A percentile compares a stretch with the other conserved stretches of the same genome.
Evolutionary conservation across 2,329 filamentous ascomycete species (phyloP).

Genomic region (Magnaporthales sp.): DNA sequence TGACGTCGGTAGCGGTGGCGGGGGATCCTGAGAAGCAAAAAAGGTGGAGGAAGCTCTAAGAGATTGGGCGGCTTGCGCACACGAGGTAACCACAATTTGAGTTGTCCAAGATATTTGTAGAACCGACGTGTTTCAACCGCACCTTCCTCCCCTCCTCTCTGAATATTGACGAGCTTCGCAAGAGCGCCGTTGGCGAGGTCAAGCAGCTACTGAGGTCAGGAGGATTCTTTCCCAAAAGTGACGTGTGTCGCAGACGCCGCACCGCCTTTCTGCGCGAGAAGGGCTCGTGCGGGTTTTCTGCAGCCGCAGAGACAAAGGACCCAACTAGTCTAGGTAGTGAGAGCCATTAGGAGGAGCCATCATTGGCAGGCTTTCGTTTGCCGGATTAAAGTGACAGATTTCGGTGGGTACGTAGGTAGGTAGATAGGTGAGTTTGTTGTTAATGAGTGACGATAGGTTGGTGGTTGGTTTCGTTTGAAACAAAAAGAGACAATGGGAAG

Average conservation of each 20-base stretch:
- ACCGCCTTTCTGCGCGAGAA: not conserved
- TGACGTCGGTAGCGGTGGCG: not conserved
- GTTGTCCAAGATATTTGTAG: not conserved
- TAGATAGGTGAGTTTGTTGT: not conserved
- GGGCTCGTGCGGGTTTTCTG: not conserved
- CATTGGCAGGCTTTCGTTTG: not conserved
- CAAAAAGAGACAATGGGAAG: not conserved
- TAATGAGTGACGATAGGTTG: conserved; percentile 1
- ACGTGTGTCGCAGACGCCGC: not conserved
- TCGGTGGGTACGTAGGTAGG: not conserved
- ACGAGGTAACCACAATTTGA: not conserved
- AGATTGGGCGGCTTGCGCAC: not conserved
- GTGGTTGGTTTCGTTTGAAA: not conserved
- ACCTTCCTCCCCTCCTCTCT: not conserved
- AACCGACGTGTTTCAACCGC: not conserved
- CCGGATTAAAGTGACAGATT: not conserved
- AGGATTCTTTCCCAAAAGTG: not conserved
- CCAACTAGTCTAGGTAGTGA: not conserved
- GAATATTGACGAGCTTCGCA: not conserved
- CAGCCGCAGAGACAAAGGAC: not conserved
- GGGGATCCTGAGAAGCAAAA: not conserved
- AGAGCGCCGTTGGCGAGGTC: not conserved
- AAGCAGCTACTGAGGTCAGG: not conserved
- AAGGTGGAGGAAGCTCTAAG: not conserved
- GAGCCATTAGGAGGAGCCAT: conserved; percentile 6